phyloP scores from a whole-genome alignment of 2,329 filamentous ascomycete species.

The Samsoniella hepiali region DNA sequence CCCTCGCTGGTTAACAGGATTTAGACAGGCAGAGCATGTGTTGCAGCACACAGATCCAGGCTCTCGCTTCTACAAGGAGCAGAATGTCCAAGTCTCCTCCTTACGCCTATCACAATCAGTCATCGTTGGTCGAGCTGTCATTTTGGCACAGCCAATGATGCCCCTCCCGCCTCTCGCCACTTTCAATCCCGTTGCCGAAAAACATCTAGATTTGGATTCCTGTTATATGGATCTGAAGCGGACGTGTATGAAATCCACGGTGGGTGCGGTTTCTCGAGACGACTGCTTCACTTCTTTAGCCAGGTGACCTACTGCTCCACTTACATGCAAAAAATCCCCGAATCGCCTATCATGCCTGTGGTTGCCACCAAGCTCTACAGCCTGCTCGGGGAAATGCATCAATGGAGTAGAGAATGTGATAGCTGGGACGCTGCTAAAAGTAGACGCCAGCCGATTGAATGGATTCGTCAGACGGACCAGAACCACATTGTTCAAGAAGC shows the following conservation, averaged over 20 bases:
- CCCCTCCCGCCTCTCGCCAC: constrained; percentile 27
- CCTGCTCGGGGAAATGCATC: constrained; percentile 32
- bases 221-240: constrained; percentile 35
- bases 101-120: constrained; percentile 38
- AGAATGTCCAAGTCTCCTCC: constrained; percentile 33
- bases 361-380: constrained; percentile 28
- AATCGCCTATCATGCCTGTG: constrained; percentile 32
- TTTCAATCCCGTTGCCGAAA: constrained; percentile 31
- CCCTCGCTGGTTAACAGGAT: constrained; percentile 39
- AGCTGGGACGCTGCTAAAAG: constrained; percentile 24
- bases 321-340: constrained; percentile 32
- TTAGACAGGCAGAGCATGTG: constrained; percentile 34
- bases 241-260: constrained; percentile 40
- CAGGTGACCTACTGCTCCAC: constrained; percentile 38
- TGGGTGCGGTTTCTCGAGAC: constrained; percentile 41
- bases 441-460: constrained; percentile 26
- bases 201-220: constrained; percentile 36
- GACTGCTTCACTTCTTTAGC: constrained; percentile 36
- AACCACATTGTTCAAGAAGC: constrained; percentile 28
- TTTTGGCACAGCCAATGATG: constrained; percentile 40
- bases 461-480: constrained; percentile 28
- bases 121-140: constrained; percentile 38
- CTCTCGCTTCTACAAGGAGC: constrained; percentile 33
- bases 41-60: constrained; percentile 36
- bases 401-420: constrained; percentile 34